Evolutionary conservation across 2,329 filamentous ascomycete species (phyloP), one percentile per base, ranked within the genome.

Genomic region (Xylariomycetidae sp.): DNA sequence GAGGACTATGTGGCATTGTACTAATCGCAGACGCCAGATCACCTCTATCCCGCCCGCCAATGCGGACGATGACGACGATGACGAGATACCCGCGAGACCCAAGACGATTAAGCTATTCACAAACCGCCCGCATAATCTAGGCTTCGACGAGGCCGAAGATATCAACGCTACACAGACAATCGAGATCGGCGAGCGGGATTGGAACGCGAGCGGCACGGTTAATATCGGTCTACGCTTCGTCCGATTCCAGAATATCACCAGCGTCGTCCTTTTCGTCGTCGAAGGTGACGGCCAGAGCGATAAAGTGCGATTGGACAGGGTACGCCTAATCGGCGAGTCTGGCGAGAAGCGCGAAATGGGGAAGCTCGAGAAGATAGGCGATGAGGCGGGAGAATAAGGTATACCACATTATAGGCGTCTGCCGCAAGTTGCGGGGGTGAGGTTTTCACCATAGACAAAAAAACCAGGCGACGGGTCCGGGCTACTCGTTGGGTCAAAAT

Each of bases 211-310:
- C 11, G 83, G 80, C 32, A 90, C 86, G 7, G 83, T 79, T 11
- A 85, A 72, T 50, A 65, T 90, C 34, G 64, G 74, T 27, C 66
- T 97, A 50, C 85, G 89, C 11, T 96, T 90, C 54, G 92, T 98
- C 63, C 96, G 96, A 67, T 98, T 97, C 70, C 92, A 97, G 66
- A 94, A 88, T 56, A 85, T 96, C 34, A 84, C 80, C 39, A 92
- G 82, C 41, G 57, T 98, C 50, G 83, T 94, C 13, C 50, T 98
- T 9, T 98, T 96, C 59, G 81, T 98, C 20, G 85, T 85, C 34
- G 82, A 94, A 56, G 89, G 88, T 3, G 85, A 90, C 34, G 82
- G 81, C 13, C 82, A 87, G 32, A 77, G 82, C 27, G 89, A 97
- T 57, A 89, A 86, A 68, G 82, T 92, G 37, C 80, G 92, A 36